phyloP scores from a whole-genome alignment of 192 early-diverging fungal species.

The Backusella sp. region DNA sequence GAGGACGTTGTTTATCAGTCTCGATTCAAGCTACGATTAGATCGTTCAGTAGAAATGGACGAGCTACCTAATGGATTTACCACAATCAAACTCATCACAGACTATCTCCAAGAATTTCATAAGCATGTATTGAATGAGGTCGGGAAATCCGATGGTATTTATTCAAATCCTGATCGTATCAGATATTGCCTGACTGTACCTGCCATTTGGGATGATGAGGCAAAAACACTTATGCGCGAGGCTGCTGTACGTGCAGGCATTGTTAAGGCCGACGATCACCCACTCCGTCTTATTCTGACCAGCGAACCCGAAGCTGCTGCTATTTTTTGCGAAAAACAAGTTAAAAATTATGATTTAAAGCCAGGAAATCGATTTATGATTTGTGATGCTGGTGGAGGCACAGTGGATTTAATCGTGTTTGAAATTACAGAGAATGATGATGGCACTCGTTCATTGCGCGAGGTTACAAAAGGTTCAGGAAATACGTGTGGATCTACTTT shows the following conservation, averaged over 20 bases:
- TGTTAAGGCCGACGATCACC: constrained; percentile 40
- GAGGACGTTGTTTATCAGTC: background rate
- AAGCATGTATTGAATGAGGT: constrained; percentile 39
- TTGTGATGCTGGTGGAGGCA: constrained; percentile 48
- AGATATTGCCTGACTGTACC: constrained; percentile 48
- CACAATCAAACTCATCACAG: constrained; percentile 25
- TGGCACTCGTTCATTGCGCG: constrained; percentile 30
- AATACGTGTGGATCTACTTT: constrained; percentile 45
- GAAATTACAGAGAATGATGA: constrained; percentile 32
- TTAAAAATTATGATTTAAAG: constrained; percentile 41
- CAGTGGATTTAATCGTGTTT: constrained; percentile 47
- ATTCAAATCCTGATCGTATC: constrained; percentile 38
- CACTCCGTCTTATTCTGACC: constrained; percentile 40
- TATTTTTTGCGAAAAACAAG: constrained; percentile 44
- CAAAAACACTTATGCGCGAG: constrained; percentile 46
- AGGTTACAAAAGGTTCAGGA: constrained; percentile 43
- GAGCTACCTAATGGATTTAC: background rate
- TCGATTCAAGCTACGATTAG: constrained; percentile 5
- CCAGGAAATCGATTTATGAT: constrained; percentile 46
- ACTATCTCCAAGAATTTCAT: constrained; percentile 42
- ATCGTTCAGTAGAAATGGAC: background rate
- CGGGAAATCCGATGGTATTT: constrained; percentile 28
- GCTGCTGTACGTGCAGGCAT: constrained; percentile 47
- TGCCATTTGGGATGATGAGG: constrained; percentile 50
- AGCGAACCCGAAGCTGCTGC: constrained; percentile 44